phyloP scores from a whole-genome alignment of 2,329 filamentous ascomycete species.

The Zymoseptoria ardabiliae region DNA sequence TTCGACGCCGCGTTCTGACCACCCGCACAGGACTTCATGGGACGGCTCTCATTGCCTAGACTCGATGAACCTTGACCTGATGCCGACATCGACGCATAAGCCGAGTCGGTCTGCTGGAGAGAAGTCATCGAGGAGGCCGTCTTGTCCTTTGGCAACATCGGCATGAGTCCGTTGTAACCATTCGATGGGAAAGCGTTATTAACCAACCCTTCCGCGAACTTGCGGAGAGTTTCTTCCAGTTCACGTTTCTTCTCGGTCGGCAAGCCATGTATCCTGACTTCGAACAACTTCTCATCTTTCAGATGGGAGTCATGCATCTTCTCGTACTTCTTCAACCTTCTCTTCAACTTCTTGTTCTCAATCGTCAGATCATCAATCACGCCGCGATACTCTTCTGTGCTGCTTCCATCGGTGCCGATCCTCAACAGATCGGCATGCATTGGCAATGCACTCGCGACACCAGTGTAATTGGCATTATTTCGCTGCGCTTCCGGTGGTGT shows the following conservation, averaged over 20 bases:
- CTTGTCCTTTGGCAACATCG: conserved; percentile 46
- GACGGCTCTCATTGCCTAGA: not conserved
- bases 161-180: conserved; percentile 32
- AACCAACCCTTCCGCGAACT: conserved; percentile 60
- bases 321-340: conserved; percentile 64
- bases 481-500: conserved; percentile 32
- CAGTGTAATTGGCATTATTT: not conserved
- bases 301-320: conserved; percentile 59
- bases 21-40: conserved; percentile 5
- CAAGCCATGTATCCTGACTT: conserved; percentile 70
- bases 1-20: conserved; percentile 26
- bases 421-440: conserved; percentile 35
- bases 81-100: conserved; percentile 55
- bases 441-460: conserved; percentile 16
- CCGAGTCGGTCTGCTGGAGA: conserved; percentile 43
- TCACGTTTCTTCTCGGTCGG: conserved; percentile 67
- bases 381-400: conserved; percentile 67
- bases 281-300: conserved; percentile 71
- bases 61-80: conserved; percentile 39
- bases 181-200: conserved; percentile 34
- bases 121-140: conserved; percentile 54
- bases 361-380: conserved; percentile 84
- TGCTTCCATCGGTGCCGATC: conserved; percentile 44
- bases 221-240: conserved; percentile 63
- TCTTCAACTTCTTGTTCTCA: conserved; percentile 72